Base-by-base conservation (phyloP, 352 stramenopile species). In the Phytophthora hibernalis region DNA sequence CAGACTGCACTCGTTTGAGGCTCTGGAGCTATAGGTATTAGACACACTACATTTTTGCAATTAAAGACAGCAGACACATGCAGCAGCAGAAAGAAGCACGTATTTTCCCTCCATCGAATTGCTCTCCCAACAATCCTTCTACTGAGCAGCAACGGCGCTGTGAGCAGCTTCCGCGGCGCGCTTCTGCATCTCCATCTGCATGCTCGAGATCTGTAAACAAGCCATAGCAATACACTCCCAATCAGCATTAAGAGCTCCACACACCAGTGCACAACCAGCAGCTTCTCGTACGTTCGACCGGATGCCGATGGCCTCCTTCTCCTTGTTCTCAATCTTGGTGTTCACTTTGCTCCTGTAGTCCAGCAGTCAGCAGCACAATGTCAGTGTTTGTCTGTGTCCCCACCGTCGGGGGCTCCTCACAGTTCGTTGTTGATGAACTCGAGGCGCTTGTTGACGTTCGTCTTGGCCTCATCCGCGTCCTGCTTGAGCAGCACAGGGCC, bases 351-450 rank as follows among this genome's bases (percentile, higher is more conserved):
- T 80, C 28, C 89, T 97, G 66, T 59, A 9, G 6, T 12, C 3
- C 5, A 68, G 21, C 18, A 20, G 13, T 18, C 11, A 52, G 18
- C 15, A 52, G 18, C 15, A 26, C 6, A 22, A 2, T 16, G 31
- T 54, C 18, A 43, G 56, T n/a, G n/a, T n/a, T n/a, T n/a, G 15
- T 40, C 33, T n/a, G 33, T 40, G 16, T 43, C 2, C n/a, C 37
- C 37, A 40, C 33, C 5, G 11, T 2, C 15, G 15, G 33, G 5
- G 4, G 33, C 60, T 21, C 22, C 81, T 65, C 70, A 93, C 88
- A 98, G 77, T 70, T 99, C 95, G 43, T 95, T 91, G 51, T 90
- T 92, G 73, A 99, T 98, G 67, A 98, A 99, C 80, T 99, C 95
- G 59, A 98, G 83, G 35, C 95, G 85, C 78, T 99, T 98, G 38